phyloP scores from a whole-genome alignment of 164 flowering plant genomes.

The Berberis thunbergii region DNA sequence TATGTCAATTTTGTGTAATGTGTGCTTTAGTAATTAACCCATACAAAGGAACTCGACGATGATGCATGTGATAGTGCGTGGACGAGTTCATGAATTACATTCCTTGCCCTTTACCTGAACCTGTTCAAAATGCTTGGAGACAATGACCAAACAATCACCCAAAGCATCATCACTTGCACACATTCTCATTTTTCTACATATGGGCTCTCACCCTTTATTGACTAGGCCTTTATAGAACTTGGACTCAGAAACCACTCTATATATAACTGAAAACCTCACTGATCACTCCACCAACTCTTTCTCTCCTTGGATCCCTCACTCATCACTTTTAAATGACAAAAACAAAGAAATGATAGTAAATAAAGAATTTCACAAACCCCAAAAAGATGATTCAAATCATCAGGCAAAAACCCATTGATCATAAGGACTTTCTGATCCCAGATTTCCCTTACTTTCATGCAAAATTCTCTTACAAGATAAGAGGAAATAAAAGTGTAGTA shows the following conservation, averaged over 20 bases:
- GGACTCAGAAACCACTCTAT: conserved; percentile 1
- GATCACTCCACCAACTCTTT: conserved; percentile 16
- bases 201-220: conserved; percentile 25
- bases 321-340: conserved; percentile 33
- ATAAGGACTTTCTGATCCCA: conserved; percentile 27
- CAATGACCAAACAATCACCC: conserved; percentile 31
- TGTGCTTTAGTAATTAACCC: no score
- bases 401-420: conserved; percentile 2
- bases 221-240: conserved; percentile 13
- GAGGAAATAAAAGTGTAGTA: background rate
- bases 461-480: conserved; percentile 9
- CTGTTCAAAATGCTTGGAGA: conserved; percentile 18
- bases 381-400: background rate
- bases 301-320: conserved; percentile 39
- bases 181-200: conserved; percentile 13
- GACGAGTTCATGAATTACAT: no score
- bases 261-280: background rate
- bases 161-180: conserved; percentile 12
- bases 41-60: no score
- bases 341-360: background rate
- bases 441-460: conserved; percentile 62
- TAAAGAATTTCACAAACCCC: background rate
- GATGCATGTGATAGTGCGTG: no score
- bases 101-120: no score
- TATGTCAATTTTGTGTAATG: no score